Evolutionary conservation across 2,329 filamentous ascomycete species (phyloP).

Genomic region (Diaporthe sp.): DNA sequence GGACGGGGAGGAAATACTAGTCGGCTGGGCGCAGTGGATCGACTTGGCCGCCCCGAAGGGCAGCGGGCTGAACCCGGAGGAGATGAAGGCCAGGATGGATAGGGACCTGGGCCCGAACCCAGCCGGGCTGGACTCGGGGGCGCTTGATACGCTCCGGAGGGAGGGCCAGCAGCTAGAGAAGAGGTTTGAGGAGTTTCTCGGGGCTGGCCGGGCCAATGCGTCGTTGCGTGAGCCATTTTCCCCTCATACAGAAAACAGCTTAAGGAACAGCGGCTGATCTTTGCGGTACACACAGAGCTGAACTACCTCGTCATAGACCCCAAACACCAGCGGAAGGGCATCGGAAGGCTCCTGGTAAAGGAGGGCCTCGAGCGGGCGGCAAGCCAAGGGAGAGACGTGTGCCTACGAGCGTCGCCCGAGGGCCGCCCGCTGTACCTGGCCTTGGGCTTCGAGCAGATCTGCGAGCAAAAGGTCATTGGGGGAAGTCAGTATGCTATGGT

Average conservation of each 20-base stretch:
- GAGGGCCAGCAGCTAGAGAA: slow-evolving; percentile 8
- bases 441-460: slow-evolving; percentile 38
- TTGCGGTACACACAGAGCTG: slow-evolving; percentile 34
- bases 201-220: background rate
- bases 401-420: slow-evolving; percentile 37
- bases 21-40: slow-evolving; percentile 33
- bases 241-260: background rate
- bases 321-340: slow-evolving; percentile 40
- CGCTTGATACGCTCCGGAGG: background rate
- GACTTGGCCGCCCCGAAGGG: background rate
- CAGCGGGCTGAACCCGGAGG: background rate
- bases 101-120: background rate
- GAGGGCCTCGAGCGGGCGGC: slow-evolving; percentile 39
- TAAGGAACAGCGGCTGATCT: background rate
- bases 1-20: background rate
- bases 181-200: background rate
- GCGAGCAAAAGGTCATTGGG: slow-evolving; percentile 13
- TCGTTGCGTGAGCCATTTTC: background rate
- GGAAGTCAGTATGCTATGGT: slow-evolving; percentile 26
- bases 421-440: slow-evolving; percentile 39
- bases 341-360: slow-evolving; percentile 39
- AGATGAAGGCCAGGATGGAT: background rate
- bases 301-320: slow-evolving; percentile 40
- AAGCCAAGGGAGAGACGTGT: slow-evolving; percentile 35
- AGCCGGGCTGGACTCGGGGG: slow-evolving; percentile 18